A percentile compares a stretch with the other conserved stretches of the same genome.
phyloP scores from a whole-genome alignment of 2,329 filamentous ascomycete genomes.

The Exserohilum turcica region DNA sequence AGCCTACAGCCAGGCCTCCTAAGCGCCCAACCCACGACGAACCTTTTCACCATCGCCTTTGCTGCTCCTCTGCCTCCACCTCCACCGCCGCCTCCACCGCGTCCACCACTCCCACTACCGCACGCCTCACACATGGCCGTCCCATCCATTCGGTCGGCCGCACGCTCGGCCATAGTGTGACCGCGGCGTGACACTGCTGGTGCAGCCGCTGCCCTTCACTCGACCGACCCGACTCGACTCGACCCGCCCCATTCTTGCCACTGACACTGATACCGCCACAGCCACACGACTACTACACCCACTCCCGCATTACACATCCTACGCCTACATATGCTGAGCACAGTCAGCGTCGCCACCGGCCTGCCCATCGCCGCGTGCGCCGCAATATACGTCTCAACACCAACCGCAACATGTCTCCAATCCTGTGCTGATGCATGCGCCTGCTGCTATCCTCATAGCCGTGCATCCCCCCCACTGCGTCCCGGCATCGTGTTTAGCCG shows the following conservation, averaged over 20 bases:
- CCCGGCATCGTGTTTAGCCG: constrained; percentile 5
- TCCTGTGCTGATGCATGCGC: constrained; percentile 5
- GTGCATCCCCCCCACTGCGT: constrained; percentile 20
- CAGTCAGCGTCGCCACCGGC: constrained; percentile 15
- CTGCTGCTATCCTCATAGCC: constrained; percentile 17
- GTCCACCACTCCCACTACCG: background rate
- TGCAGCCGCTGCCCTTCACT: constrained; percentile 8
- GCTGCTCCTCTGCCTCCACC: constrained; percentile 21
- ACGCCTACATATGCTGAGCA: background rate
- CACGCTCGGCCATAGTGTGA: constrained; percentile 36
- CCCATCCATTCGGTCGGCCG: constrained; percentile 26
- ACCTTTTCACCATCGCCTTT: too few species aligned
- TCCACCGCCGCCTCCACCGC: background rate
- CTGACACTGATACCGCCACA: background rate
- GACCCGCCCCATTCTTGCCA: too few species aligned
- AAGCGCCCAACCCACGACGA: constrained; percentile 44
- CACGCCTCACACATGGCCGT: background rate
- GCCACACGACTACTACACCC: background rate
- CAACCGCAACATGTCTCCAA: background rate
- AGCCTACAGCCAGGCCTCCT: constrained; percentile 23
- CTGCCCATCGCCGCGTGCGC: constrained; percentile 7
- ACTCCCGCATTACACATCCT: too few species aligned
- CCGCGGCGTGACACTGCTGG: constrained; percentile 27
- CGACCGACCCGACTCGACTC: too few species aligned
- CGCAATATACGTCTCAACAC: constrained; percentile 21